A percentile compares a stretch with the other conserved stretches of the same genome.
Evolutionary conservation across 129 eudicot species (phyloP).

Genomic region (Pseudognaphalium luteoalbum): DNA sequence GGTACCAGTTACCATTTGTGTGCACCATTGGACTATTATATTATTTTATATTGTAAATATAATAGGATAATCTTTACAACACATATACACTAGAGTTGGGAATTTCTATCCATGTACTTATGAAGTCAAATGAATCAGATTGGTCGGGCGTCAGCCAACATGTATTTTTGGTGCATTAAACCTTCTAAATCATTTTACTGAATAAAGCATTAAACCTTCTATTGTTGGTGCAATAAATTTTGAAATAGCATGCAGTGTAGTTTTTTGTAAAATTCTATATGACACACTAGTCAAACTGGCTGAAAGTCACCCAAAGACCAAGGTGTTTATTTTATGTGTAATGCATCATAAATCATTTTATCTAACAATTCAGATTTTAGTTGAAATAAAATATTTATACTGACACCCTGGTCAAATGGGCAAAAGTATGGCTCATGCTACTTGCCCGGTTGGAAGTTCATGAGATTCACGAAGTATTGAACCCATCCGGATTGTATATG

Average conservation of each 20-base stretch:
- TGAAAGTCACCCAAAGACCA: background rate
- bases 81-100: background rate
- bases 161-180: background rate
- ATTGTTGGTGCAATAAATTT: no score
- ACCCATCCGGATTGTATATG: no score
- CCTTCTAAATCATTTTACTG: background rate
- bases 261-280: no score
- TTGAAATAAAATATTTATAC: background rate
- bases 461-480: no score
- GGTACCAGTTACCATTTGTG: slow-evolving; percentile 37
- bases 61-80: background rate
- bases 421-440: no score
- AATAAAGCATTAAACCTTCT: no score
- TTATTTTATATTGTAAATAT: no score
- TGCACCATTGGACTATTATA: background rate
- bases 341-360: background rate
- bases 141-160: background rate
- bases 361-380: no score
- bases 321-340: background rate
- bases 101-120: background rate
- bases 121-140: background rate
- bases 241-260: background rate
- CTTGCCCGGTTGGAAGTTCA: no score
- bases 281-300: no score
- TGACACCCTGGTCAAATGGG: background rate